Percentiles rank a stretch among this genome's conserved stretches.
Evolutionary conservation across 78 protist species (phyloP).

Genomic region (Protostelium mycophagum): DNA sequence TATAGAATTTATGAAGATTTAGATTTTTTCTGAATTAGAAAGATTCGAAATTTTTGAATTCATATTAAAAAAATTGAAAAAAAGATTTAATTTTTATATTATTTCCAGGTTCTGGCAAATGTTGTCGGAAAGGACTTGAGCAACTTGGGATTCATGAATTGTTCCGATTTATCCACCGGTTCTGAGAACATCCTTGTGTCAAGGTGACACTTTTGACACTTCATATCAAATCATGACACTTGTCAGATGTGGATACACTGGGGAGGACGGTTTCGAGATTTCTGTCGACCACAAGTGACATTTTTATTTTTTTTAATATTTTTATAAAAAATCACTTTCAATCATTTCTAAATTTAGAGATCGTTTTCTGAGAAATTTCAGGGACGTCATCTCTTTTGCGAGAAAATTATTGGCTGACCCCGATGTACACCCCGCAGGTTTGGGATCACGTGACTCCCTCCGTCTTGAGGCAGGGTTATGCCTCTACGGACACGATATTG

Average conservation of each 20-base stretch:
- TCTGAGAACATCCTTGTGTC: slow-evolving; percentile 27
- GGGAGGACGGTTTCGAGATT: slow-evolving; percentile 98
- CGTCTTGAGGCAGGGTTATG: slow-evolving; percentile 97
- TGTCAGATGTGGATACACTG: slow-evolving; percentile 93
- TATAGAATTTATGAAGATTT: too few species aligned
- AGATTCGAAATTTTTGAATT: background rate
- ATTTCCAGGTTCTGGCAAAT: slow-evolving; percentile 11
- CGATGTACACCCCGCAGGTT: slow-evolving; percentile 78
- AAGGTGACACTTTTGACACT: background rate
- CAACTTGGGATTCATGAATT: slow-evolving; percentile 73
- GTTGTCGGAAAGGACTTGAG: slow-evolving; percentile 16
- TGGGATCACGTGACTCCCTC: slow-evolving; percentile 95
- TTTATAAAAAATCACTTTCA: background rate
- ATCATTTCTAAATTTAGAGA: background rate
- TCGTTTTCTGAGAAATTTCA: too few species aligned
- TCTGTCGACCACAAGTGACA: slow-evolving; percentile 29
- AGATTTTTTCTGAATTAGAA: background rate
- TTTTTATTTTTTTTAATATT: too few species aligned
- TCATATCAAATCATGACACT: slow-evolving; percentile 12
- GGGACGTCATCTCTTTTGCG: slow-evolving; percentile 44
- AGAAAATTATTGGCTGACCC: slow-evolving; percentile 24
- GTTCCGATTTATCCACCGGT: slow-evolving; percentile 6
- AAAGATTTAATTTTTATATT: too few species aligned
- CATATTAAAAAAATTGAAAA: background rate
- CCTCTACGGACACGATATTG: slow-evolving; percentile 94